Percentiles rank a stretch among this genome's conserved stretches.
Conservation (phyloP, 2,329 filamentous ascomycete genomes). For the Phaeosphaeria sp. region DNA sequence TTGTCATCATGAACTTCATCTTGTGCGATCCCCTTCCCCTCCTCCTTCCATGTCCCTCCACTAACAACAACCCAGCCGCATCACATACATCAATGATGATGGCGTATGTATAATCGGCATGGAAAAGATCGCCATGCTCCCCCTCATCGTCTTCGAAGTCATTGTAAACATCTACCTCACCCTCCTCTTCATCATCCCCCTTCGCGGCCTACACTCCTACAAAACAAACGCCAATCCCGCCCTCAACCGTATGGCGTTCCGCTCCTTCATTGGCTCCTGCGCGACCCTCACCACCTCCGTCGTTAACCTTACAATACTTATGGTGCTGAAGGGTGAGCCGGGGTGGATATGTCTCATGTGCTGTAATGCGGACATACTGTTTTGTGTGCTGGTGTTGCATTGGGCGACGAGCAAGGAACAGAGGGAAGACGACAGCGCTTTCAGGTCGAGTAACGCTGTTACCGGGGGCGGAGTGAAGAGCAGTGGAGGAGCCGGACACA, state of each 20-base stretch:
- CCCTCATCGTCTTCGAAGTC: constrained; percentile 67
- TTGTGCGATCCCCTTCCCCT: constrained; percentile 61
- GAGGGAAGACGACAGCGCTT: not conserved
- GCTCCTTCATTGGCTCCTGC: constrained; percentile 66
- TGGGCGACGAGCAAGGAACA: constrained; percentile 58
- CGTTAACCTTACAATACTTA: constrained; percentile 65
- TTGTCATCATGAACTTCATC: constrained; percentile 66
- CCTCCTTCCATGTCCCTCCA: no score
- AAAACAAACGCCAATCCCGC: constrained; percentile 54
- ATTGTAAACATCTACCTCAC: constrained; percentile 69
- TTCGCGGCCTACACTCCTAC: constrained; percentile 63
- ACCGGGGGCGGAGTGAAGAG: not conserved
- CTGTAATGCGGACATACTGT: constrained; percentile 69
- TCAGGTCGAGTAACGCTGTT: not conserved
- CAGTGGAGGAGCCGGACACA: not conserved
- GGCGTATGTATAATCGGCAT: constrained; percentile 69
- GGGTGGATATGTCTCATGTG: constrained; percentile 72
- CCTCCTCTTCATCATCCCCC: constrained; percentile 66
- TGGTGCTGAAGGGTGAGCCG: constrained; percentile 66
- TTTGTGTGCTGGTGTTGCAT: constrained; percentile 67
- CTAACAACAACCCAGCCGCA: constrained; percentile 54
- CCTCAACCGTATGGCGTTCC: constrained; percentile 61
- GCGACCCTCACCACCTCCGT: constrained; percentile 66
- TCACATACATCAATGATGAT: constrained; percentile 60
- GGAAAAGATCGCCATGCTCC: constrained; percentile 64